Evolutionary conservation across 495 filamentous ascomycete species (phyloP).

Genomic region (Daldinia vernicosa): DNA sequence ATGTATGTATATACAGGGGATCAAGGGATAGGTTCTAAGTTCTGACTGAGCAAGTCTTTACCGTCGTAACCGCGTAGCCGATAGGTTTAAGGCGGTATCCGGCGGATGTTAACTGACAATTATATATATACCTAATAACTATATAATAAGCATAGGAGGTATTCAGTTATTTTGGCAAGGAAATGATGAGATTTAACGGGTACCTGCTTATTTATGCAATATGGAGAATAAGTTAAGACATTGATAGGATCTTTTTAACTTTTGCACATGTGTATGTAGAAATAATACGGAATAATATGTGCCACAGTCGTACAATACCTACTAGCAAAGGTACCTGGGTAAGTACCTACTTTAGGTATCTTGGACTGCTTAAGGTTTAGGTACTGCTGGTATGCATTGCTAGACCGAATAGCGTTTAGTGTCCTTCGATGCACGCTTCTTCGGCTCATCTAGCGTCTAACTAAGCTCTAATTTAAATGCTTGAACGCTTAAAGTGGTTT

Average conservation of each 20-base stretch:
- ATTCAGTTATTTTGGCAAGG: background rate
- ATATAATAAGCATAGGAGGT: too few species aligned
- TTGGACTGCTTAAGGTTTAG: slow-evolving; percentile 3
- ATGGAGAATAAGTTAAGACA: too few species aligned
- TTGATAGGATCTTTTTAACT: background rate
- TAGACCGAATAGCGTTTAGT: slow-evolving; percentile 33
- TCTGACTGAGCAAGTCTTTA: slow-evolving; percentile 12
- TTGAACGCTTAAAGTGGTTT: slow-evolving; percentile 9
- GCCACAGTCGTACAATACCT: background rate
- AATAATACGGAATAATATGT: background rate
- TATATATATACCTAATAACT: background rate
- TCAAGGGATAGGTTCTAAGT: slow-evolving; percentile 11
- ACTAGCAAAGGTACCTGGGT: background rate
- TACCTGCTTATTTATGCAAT: too few species aligned
- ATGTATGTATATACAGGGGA: background rate
- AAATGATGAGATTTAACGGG: background rate
- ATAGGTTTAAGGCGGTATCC: background rate
- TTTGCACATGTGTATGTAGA: background rate
- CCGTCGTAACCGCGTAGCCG: background rate
- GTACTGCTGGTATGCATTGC: background rate
- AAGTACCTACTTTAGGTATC: background rate
- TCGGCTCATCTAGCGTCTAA: slow-evolving; percentile 44
- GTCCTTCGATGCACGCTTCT: slow-evolving; percentile 46
- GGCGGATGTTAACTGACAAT: background rate
- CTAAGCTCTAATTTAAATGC: slow-evolving; percentile 15